A percentile compares a stretch with the other conserved stretches of the same genome.
Conservation (phyloP, 345 rosid species). For the Eucalyptus tenuipes region DNA sequence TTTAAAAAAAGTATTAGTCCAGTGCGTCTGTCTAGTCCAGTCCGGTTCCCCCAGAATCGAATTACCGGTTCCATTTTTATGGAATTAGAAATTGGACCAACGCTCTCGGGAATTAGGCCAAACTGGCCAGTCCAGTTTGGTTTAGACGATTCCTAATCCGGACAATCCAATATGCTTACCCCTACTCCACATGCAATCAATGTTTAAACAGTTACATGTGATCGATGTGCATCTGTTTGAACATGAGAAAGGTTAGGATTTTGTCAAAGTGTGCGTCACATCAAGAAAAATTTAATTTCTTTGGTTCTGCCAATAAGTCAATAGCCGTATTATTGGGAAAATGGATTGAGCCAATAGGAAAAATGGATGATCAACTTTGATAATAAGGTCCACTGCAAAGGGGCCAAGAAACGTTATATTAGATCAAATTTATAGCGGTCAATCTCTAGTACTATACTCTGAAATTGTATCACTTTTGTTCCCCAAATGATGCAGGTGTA, state of each 20-base stretch:
- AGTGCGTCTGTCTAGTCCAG: fast-evolving
- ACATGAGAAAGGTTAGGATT: not conserved
- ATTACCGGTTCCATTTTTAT: too few species aligned
- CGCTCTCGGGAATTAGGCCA: fast-evolving
- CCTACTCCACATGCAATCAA: not conserved
- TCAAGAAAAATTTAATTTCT: not conserved
- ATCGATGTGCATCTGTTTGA: not conserved
- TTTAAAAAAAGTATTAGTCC: fast-evolving
- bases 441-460: not conserved
- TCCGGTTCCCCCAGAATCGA: fast-evolving
- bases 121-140: fast-evolving
- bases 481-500: not conserved
- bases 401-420: not conserved
- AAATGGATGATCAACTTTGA: not conserved
- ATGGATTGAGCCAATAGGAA: not conserved
- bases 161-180: too few species aligned
- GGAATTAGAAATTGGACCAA: too few species aligned
- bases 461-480: not conserved
- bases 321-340: not conserved
- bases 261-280: not conserved
- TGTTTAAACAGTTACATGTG: not conserved
- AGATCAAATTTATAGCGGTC: not conserved
- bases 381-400: not conserved
- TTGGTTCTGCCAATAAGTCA: not conserved
- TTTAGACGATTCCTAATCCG: fast-evolving